Conservation (phyloP, 169 alveolate species). For the Eimeria maxima region DNA sequence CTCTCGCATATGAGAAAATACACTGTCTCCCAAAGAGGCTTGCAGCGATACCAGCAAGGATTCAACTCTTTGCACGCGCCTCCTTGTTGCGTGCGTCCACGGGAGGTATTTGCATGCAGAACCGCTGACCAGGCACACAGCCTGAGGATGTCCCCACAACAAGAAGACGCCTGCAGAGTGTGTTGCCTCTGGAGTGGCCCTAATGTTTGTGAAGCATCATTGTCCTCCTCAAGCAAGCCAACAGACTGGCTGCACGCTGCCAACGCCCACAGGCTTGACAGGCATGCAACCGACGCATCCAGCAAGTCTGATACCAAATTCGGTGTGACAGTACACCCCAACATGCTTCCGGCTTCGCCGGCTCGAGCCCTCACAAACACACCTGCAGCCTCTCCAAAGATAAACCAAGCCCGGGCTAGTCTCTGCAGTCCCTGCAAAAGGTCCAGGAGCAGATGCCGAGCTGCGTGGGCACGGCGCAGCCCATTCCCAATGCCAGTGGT, state of each 20-base stretch:
- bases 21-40: conserved; percentile 1
- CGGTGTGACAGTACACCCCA: conserved; percentile 28
- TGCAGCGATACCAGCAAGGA: neutral
- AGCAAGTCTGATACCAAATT: neutral
- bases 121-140: conserved; percentile 72
- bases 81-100: neutral
- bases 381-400: conserved; percentile 31
- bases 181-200: neutral
- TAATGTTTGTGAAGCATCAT: neutral
- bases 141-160: conserved; percentile 39
- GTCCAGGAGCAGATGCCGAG: conserved; percentile 30
- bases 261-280: conserved; percentile 68
- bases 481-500: neutral
- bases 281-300: conserved; percentile 56
- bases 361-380: neutral
- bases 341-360: neutral
- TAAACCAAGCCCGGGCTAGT: conserved; percentile 68
- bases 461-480: conserved; percentile 30
- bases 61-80: neutral
- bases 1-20: neutral
- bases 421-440: conserved; percentile 57
- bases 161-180: conserved; percentile 42
- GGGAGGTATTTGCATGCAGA: conserved; percentile 4
- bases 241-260: conserved; percentile 58
- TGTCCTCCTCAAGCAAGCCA: neutral